Percentiles rank a stretch among this genome's conserved stretches.
phyloP scores from a whole-genome alignment of 106 monocot species.

The Dendrobium officinale region DNA sequence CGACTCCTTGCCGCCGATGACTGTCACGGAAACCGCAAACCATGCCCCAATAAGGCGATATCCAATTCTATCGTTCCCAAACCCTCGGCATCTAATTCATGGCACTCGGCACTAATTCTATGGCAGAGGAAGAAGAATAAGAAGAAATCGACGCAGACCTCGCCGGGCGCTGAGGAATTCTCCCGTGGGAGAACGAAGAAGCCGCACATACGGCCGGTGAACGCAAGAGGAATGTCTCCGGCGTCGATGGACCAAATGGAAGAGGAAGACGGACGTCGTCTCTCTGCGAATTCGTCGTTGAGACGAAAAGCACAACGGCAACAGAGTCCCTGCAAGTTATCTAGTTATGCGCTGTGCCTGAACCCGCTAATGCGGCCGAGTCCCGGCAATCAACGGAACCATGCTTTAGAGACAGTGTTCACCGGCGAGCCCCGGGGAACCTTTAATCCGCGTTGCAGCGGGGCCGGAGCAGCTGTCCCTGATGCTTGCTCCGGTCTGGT shows the following conservation, averaged over 20 bases:
- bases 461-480: background rate
- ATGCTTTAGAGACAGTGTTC: conserved; percentile 9
- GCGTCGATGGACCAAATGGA: conserved; percentile 13
- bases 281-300: conserved; percentile 26
- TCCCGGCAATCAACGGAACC: conserved; percentile 17
- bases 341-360: conserved; percentile 45
- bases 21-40: background rate
- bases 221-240: conserved; percentile 32
- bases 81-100: conserved; percentile 5
- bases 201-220: background rate
- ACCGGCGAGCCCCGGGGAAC: conserved; percentile 1
- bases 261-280: conserved; percentile 15
- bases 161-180: background rate
- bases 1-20: background rate
- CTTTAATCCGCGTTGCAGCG: conserved; percentile 17
- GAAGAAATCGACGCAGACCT: background rate
- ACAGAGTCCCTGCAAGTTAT: conserved; percentile 4
- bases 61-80: background rate
- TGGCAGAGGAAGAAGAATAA: conserved; percentile 19
- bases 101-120: conserved; percentile 20
- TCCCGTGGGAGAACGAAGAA: conserved; percentile 1
- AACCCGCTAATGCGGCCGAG: conserved; percentile 51
- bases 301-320: conserved; percentile 9
- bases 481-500: conserved; percentile 6
- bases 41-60: background rate